Percentiles rank a stretch among this genome's conserved stretches.
Conservation (phyloP, 768 basidiomycete genomes). For the Cystofilobasidium capitatum region DNA sequence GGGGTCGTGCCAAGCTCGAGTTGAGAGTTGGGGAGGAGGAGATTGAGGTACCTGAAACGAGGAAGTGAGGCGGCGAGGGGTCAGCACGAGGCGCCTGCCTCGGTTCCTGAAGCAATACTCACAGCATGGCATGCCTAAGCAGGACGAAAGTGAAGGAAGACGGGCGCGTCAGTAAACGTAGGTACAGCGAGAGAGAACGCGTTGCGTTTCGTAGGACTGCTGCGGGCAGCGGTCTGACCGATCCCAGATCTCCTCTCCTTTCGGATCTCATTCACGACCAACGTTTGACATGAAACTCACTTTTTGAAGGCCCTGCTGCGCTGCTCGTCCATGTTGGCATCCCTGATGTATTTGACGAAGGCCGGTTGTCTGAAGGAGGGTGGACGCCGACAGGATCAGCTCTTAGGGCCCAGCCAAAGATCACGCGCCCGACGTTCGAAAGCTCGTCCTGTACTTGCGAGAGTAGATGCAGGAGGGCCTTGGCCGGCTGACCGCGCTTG, state of each 20-base stretch:
- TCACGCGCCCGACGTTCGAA: neutral
- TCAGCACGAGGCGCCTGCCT: no score
- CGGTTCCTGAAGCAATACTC: no score
- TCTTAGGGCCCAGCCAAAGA: no score
- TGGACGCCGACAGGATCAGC: no score
- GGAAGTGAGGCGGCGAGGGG: neutral
- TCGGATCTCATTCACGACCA: no score
- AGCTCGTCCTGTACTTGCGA: neutral
- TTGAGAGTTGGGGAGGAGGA: neutral
- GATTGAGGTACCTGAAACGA: neutral
- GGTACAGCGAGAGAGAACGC: neutral
- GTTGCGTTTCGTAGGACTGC: neutral
- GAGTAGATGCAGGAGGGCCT: neutral
- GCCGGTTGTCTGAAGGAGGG: neutral
- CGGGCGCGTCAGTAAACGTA: neutral
- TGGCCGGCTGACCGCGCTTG: neutral
- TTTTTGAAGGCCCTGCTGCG: neutral
- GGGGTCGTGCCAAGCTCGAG: constrained; percentile 14
- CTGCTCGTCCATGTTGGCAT: neutral
- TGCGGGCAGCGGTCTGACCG: no score
- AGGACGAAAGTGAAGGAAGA: neutral
- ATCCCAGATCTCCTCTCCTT: no score
- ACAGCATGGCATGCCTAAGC: no score
- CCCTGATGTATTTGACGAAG: neutral
- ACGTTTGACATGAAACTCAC: no score